Conservation (phyloP, 2,329 filamentous ascomycete species). For the Fusarium agapanthi region DNA sequence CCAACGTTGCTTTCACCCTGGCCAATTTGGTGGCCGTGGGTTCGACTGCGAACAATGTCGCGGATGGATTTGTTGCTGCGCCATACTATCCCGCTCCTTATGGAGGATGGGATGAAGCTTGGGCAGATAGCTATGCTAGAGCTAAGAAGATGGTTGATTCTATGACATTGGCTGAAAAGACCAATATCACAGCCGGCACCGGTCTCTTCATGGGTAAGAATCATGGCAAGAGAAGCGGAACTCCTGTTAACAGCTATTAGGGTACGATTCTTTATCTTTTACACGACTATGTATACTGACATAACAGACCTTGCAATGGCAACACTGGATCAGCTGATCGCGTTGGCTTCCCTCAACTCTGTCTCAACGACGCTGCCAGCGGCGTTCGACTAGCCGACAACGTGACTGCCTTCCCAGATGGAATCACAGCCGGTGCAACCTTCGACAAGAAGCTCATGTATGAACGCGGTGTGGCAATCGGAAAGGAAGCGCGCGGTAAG, state of each 20-base stretch:
- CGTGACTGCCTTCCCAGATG: slow-evolving; percentile 79
- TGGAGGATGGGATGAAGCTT: slow-evolving; percentile 75
- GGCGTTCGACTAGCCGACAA: slow-evolving; percentile 79
- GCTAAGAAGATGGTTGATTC: slow-evolving; percentile 73
- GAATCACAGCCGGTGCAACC: slow-evolving; percentile 79
- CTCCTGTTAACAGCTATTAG: background rate
- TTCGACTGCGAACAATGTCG: background rate
- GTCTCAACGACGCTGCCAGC: slow-evolving; percentile 75
- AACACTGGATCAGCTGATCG: slow-evolving; percentile 77
- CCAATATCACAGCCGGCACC: slow-evolving; percentile 77
- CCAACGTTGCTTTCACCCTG: background rate
- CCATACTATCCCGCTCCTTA: slow-evolving; percentile 76
- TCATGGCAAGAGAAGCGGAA: background rate
- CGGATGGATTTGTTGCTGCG: slow-evolving; percentile 51
- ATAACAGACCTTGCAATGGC: slow-evolving; percentile 71
- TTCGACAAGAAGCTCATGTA: slow-evolving; percentile 79
- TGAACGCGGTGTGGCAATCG: slow-evolving; percentile 71
- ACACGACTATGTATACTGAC: background rate
- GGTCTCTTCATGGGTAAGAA: slow-evolving; percentile 73
- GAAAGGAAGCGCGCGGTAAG: slow-evolving; percentile 77
- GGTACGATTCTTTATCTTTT: background rate
- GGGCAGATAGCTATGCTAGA: slow-evolving; percentile 75
- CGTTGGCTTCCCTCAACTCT: slow-evolving; percentile 76
- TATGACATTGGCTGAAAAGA: slow-evolving; percentile 84
- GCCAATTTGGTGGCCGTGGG: background rate